Base-by-base conservation (phyloP, 768 basidiomycete genomes). In the Leccinum truebloodii region DNA sequence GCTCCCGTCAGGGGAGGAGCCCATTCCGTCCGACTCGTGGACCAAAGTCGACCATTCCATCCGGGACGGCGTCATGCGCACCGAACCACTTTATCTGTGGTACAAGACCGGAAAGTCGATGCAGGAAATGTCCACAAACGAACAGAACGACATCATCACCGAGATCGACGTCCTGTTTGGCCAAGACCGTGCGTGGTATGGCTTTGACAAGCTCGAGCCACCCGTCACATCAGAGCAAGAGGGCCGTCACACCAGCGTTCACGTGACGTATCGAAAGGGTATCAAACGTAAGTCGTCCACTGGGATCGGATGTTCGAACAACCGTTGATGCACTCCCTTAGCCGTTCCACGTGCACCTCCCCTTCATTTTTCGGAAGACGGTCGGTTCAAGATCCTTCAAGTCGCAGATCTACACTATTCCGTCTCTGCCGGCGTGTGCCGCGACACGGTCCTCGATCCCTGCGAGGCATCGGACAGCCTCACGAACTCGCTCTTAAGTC, bases 401-500 rank as follows among this genome's bases (percentile, higher is more conserved):
- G 82, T 98, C 34, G 96, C 96, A 6, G 96, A 99, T 72, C 80
- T 99, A 30, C 96, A 99, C 73, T 98, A 85, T 75, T 92, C 91
- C 0, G 92, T 95, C 54, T 84, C 87, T 4, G 80, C 82, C 35
- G 94, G 94, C 3, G 66, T 75, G 8, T 98, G 96, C 70, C 82
- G 84, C 39, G 94, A 97, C 61, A 89, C 89, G 2, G 70, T 75
- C 22, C 71, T 82, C 39, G 39, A 75, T 24, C 78, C 87, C 10
- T 83, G 85, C 57, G 71, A 74, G 16, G 79, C 79, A 41, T 90
- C 94, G 3, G 96, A 98, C 71, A 86, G 87, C 62, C 80, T 90
- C 62, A 94, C 94, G 0, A 81, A 79, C n/a, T 79, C 85, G 3
- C 83, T 98, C 54, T 76, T 99, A 46, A 83, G 79, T 7, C 82